phyloP scores from a whole-genome alignment of 306 rosid genomes.

The Malus domestica region DNA sequence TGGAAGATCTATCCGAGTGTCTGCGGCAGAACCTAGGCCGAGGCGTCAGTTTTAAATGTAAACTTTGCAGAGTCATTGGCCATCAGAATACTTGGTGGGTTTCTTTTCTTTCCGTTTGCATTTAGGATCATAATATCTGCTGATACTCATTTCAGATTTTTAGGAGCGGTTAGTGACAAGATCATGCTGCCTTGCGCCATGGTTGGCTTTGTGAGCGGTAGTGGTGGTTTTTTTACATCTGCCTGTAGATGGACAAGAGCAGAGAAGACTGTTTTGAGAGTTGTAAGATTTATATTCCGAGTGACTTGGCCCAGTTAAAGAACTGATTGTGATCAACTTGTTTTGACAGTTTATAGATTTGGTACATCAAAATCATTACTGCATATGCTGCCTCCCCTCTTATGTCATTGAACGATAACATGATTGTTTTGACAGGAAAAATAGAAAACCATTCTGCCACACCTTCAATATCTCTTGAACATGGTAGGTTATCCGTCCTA shows the following conservation, averaged over 20 bases:
- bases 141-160: conserved; percentile 18
- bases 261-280: not conserved
- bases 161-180: conserved; percentile 8
- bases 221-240: conserved; percentile 15
- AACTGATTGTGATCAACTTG: conserved; percentile 21
- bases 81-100: conserved; percentile 25
- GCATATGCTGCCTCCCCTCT: not conserved
- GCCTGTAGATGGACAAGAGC: conserved; percentile 6
- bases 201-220: not conserved
- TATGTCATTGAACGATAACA: not conserved
- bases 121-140: not conserved
- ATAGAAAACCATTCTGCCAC: too few species aligned
- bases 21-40: conserved; percentile 62
- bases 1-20: conserved; percentile 77
- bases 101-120: not conserved
- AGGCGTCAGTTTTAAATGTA: conserved; percentile 51
- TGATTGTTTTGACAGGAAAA: too few species aligned
- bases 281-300: conserved; percentile 17
- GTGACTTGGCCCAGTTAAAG: conserved; percentile 19
- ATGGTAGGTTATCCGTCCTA: too few species aligned
- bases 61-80: conserved; percentile 2
- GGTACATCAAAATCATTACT: not conserved
- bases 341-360: conserved; percentile 7
- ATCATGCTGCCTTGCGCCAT: conserved; percentile 11
- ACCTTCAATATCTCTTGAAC: too few species aligned